These are phyloP conservation scores for Solanum hybrid DNA, from an alignment of 305 asterid species.

Conservation along the genomic window DNA sequence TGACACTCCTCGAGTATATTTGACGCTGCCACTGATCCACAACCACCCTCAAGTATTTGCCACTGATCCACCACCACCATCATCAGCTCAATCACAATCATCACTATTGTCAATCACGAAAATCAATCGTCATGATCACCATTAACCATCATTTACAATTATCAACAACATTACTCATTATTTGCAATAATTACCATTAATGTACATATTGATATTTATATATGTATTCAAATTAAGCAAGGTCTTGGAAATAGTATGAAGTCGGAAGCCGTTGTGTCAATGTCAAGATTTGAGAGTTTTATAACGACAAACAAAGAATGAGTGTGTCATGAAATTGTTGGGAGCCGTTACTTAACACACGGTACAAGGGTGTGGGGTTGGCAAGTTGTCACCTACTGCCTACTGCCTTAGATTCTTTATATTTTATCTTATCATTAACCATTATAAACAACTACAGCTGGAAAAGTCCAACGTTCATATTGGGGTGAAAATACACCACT, in stretches of 20 bases:
- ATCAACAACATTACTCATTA: no score
- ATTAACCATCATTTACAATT: no score
- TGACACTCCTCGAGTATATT: background rate
- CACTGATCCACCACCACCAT: background rate
- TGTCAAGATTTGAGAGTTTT: background rate
- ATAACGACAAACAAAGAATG: background rate
- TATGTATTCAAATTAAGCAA: background rate
- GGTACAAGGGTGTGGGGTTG: background rate
- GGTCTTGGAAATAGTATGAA: background rate
- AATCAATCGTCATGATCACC: background rate
- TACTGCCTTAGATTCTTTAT: background rate
- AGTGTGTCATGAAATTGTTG: background rate
- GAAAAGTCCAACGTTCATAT: constrained; percentile 24
- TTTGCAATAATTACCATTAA: no score
- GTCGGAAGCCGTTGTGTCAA: background rate
- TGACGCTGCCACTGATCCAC: background rate
- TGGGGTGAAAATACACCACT: background rate
- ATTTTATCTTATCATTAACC: background rate
- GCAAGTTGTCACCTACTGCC: background rate
- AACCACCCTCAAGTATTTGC: background rate
- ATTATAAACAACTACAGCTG: constrained; percentile 4
- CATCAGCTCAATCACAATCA: background rate
- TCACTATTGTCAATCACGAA: background rate
- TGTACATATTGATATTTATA: no score
- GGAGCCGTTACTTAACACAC: background rate